Base-by-base conservation (phyloP, 345 rosid species). In the Anacardium occidentale region DNA sequence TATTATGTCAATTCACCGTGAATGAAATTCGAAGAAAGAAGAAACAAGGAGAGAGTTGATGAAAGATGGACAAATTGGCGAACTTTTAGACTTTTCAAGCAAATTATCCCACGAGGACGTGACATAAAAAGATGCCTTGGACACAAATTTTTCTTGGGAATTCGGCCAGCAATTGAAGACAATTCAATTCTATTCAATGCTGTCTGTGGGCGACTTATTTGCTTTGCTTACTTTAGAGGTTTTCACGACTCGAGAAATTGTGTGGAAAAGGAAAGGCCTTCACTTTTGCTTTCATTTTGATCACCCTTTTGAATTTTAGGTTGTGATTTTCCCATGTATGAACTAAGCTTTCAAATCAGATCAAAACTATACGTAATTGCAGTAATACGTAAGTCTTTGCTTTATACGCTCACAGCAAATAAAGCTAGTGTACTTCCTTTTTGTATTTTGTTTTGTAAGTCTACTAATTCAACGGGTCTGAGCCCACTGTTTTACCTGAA, bases 261-360 rank as follows among this genome's bases (percentile, higher is more conserved):
- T 26, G 65, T n/a, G 44, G 74, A 70, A 70, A 59, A 26, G 2
- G n/a, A n/a, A n/a, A n/a, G n/a, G n/a, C n/a, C 60, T 4, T 54
- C 34, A 10, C 26, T 61, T 37, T 47, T 47, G 44, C 26, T 18
- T 59, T 13, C 47, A 59, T n/a, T n/a, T 47, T 26, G 40, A 15
- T 7, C 55, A 57, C 25, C 7, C 8, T 7, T 26, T 70, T 59
- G 44, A 52, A 9, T 48, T 51, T n/a, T 34, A 34, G 6, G 37
- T 34, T 34, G 6, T 34, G 37, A 34, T 34, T 62, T 62, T 24
- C 65, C 15, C 34, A 1, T 5, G 7, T 34, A 34, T 34, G 0
- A 34, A 34, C 37, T 3, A 34, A 2, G 37, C 37, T 34, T 3
- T 34, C 37, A 34, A 34, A 3, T 5, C 37, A 34, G 4, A 34